phyloP scores from a whole-genome alignment of 495 filamentous ascomycete genomes.

The Daldinia loculata region DNA sequence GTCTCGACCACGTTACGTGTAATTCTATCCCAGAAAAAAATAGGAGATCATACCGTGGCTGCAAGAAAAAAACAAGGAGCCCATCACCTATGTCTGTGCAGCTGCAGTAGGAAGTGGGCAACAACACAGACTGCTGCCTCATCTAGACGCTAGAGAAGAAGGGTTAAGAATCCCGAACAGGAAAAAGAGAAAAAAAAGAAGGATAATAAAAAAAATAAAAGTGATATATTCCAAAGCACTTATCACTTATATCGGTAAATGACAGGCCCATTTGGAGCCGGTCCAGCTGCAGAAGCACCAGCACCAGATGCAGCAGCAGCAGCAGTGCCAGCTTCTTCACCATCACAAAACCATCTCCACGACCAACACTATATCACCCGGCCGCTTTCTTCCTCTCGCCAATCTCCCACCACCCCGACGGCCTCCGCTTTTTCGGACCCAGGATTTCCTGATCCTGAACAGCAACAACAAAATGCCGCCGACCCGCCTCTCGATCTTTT shows the following conservation, averaged over 20 bases:
- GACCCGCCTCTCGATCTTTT: constrained; percentile 45
- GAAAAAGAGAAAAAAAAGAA: constrained; percentile 3
- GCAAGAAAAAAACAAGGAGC: constrained; percentile 32
- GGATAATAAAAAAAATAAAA: constrained; percentile 13
- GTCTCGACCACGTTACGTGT: constrained; percentile 35
- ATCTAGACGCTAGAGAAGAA: constrained; percentile 2
- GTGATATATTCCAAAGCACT: constrained; percentile 20
- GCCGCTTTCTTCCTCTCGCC: constrained; percentile 28
- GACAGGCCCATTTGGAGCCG: constrained; percentile 42
- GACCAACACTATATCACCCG: constrained; percentile 26
- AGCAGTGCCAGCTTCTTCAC: constrained; percentile 7
- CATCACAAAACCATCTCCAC: constrained; percentile 20
- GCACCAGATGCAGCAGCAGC: constrained; percentile 36
- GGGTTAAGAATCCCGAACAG: constrained; percentile 1
- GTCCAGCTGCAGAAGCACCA: constrained; percentile 39
- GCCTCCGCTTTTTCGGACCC: constrained; percentile 43
- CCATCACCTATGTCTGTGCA: constrained; percentile 36
- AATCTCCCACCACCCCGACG: constrained; percentile 32
- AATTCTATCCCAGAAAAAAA: constrained; percentile 38
- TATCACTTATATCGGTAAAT: constrained; percentile 37
- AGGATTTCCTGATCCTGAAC: constrained; percentile 34
- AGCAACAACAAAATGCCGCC: constrained; percentile 42
- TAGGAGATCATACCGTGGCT: constrained; percentile 42
- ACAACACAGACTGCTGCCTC: constrained; percentile 34
- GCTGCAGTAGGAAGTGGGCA: constrained; percentile 39